Conservation (phyloP, 164 flowering plant species). For the Warburgia ugandensis region DNA sequence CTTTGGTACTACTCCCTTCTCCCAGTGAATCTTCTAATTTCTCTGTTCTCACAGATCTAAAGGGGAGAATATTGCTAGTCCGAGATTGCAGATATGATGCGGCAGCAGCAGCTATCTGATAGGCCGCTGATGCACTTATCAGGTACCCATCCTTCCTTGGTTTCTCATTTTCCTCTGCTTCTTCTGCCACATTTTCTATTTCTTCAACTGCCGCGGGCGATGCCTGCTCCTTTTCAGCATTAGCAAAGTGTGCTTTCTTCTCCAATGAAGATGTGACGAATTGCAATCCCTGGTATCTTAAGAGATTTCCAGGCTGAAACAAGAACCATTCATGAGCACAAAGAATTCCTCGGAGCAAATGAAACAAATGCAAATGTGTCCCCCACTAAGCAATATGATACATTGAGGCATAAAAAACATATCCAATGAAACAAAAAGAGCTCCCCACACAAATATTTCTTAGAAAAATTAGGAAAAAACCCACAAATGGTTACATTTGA, state of each 20-base stretch:
- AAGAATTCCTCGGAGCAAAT: not conserved
- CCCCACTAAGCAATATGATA: not conserved
- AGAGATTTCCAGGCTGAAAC: conserved; percentile 55
- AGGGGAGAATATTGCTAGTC: conserved; percentile 60
- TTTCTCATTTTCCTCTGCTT: conserved; percentile 22
- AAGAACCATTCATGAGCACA: not conserved
- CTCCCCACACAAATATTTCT: not conserved
- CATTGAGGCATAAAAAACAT: not conserved
- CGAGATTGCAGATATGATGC: conserved; percentile 84
- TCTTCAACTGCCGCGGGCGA: conserved; percentile 19
- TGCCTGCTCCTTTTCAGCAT: conserved; percentile 28
- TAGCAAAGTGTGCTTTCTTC: conserved; percentile 36
- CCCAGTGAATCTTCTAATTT: conserved; percentile 13
- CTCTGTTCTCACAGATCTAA: conserved; percentile 29
- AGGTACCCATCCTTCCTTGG: conserved; percentile 26
- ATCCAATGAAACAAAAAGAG: not conserved
- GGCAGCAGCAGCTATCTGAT: conserved; percentile 77
- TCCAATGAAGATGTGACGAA: conserved; percentile 78
- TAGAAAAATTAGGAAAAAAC: not conserved
- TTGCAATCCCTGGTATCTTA: conserved; percentile 44
- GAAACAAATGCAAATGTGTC: not conserved
- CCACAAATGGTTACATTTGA: not conserved
- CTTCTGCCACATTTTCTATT: conserved; percentile 8
- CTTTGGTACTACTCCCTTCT: not conserved
- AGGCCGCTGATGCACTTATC: conserved; percentile 64